Conservation (phyloP, 2,329 filamentous ascomycete species). For the Pseudonectria buxi region DNA sequence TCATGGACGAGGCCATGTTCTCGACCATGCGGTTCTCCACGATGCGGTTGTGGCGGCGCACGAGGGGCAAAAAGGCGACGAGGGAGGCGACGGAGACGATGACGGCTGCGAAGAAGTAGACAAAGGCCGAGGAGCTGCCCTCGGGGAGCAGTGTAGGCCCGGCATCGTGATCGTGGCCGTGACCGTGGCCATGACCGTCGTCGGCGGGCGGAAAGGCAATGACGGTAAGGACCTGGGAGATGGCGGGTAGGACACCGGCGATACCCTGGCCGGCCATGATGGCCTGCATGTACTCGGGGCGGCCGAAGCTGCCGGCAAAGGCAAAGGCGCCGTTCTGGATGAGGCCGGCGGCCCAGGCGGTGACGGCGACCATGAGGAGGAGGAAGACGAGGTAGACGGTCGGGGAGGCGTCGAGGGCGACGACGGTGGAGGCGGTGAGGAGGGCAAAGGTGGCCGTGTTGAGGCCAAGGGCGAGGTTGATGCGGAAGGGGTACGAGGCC, state of each 20-base stretch:
- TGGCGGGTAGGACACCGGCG: conserved; percentile 80
- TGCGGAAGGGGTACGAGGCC: conserved; percentile 83
- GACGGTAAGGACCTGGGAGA: conserved; percentile 81
- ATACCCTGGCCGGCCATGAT: conserved; percentile 94
- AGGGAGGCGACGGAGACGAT: conserved; percentile 64
- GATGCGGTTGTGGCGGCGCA: conserved; percentile 52
- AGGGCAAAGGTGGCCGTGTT: conserved; percentile 72
- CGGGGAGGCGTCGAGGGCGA: conserved; percentile 57
- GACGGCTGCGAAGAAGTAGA: conserved; percentile 87
- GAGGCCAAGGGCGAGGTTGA: conserved; percentile 67
- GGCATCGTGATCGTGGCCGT: too few species aligned
- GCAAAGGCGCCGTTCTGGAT: conserved; percentile 94
- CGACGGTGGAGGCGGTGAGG: conserved; percentile 70
- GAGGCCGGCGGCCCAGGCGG: conserved; percentile 73
- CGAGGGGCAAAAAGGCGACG: conserved; percentile 66
- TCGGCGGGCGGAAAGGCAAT: conserved; percentile 44
- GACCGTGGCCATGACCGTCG: conserved; percentile 15
- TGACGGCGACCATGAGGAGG: conserved; percentile 71
- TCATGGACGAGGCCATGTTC: conserved; percentile 43
- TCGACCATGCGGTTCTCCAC: conserved; percentile 42
- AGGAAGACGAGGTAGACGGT: conserved; percentile 71
- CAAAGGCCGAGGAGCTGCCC: conserved; percentile 60
- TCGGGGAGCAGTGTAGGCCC: conserved; percentile 9
- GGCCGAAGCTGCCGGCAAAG: conserved; percentile 78
- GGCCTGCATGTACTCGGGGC: conserved; percentile 85